Evolutionary conservation across 192 early-diverging fungal genomes (phyloP), one percentile per base, ranked within the genome.

Genomic region (Linnemannia schmuckeri): DNA sequence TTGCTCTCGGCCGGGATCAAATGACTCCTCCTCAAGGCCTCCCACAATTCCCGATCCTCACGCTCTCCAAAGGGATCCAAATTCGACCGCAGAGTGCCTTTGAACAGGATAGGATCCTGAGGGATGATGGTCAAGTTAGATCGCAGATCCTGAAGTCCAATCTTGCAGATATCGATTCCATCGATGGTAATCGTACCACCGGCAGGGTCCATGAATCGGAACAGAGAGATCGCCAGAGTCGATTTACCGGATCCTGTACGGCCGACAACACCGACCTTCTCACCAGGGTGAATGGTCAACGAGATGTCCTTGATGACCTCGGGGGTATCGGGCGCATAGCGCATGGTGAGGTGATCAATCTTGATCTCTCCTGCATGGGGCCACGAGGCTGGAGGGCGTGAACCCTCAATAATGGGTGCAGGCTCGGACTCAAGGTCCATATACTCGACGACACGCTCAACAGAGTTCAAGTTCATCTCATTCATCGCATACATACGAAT

Each of bases 361-460:
- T 89, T 81, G 42, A 99, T 94, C 24, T 88, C 75, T 30, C 98
- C 98, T 46, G 87, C 82, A 5, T 70, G 57, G 2, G 97, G 97
- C 97, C 93, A 95, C 15, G 75, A 70, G 0, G 92, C 86, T n/a
- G 90, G 91, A 33, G 82, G 85, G 35, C 88, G 69, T n/a, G 88
- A 81, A 9, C 86, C 87, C 8, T 88, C 86, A 70, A 93, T 85
- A 33, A 94, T 84, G 70, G 92, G 84, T 6, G 93, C 80, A 0
- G 94, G 89, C 78, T 99, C 98, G 82, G 97, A 93, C 30, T 97
- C 96, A 41, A 98, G 82, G 0, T 88, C 78, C 74, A 96, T 70
- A 74, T 98, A 99, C 89, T 98, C 97, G 40, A 91, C 82, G 24
- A 98, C 89, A 46, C 98, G 94, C 88, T 99, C 98, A 55, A 98